phyloP scores from a whole-genome alignment of 106 monocot species.

The Dioscorea zingiberensis region DNA sequence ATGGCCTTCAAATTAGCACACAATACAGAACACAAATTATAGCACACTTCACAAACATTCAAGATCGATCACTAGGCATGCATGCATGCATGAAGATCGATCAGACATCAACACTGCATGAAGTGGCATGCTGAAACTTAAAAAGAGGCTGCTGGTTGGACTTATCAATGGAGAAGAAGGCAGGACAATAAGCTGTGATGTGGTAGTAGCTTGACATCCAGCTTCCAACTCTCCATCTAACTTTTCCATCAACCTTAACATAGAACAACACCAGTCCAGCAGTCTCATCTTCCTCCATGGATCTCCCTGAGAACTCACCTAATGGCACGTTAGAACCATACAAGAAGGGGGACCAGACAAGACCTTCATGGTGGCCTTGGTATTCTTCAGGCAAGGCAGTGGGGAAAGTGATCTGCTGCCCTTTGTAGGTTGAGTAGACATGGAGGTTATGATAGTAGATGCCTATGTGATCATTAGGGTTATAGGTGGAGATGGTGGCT shows the following conservation, averaged over 20 bases:
- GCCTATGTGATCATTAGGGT: slow-evolving; percentile 53
- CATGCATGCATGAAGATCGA: too few relatives aligned
- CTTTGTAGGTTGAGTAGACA: slow-evolving; percentile 56
- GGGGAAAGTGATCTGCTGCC: slow-evolving; percentile 53
- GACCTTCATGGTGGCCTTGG: slow-evolving; percentile 51
- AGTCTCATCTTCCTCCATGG: slow-evolving; percentile 21
- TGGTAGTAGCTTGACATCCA: slow-evolving; percentile 53
- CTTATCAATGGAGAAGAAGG: slow-evolving; percentile 15
- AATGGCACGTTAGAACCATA: slow-evolving; percentile 37
- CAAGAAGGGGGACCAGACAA: slow-evolving; percentile 50
- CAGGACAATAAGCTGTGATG: slow-evolving; percentile 32
- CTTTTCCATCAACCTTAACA: slow-evolving; percentile 31
- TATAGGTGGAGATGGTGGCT: slow-evolving; percentile 47
- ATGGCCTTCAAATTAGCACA: too few relatives aligned
- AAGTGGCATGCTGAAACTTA: slow-evolving; percentile 28
- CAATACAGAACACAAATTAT: too few relatives aligned
- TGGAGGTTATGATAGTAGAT: slow-evolving; percentile 46
- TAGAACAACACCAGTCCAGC: slow-evolving; percentile 34
- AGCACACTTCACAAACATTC: neutral
- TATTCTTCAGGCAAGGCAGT: slow-evolving; percentile 25
- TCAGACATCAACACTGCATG: slow-evolving; percentile 43
- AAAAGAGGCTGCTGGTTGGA: neutral
- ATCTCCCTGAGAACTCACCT: slow-evolving; percentile 9
- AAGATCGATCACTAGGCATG: neutral
- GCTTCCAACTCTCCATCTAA: slow-evolving; percentile 65